Conservation (phyloP, 2,329 filamentous ascomycete species). For the Trichoderma sp. region DNA sequence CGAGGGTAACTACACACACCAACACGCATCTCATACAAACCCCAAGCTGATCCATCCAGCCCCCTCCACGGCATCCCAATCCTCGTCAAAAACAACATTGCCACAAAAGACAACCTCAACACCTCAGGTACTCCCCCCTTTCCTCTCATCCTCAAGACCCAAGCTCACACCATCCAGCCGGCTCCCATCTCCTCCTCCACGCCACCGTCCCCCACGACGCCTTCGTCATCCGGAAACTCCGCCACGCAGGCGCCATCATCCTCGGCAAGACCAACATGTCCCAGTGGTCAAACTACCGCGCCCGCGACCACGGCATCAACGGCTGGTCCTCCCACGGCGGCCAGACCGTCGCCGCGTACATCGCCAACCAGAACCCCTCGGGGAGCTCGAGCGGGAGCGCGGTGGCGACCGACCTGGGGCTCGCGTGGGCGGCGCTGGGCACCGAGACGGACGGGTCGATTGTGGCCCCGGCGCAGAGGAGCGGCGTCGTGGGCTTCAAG, state of each 20-base stretch:
- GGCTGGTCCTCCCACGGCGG: slow-evolving; percentile 68
- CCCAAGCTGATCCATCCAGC: slow-evolving; percentile 5
- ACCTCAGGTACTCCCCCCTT: slow-evolving; percentile 45
- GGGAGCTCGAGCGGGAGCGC: slow-evolving; percentile 64
- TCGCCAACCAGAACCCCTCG: slow-evolving; percentile 60
- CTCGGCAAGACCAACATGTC: slow-evolving; percentile 65
- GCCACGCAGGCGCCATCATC: slow-evolving; percentile 61
- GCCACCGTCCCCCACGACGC: slow-evolving; percentile 58
- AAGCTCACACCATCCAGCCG: slow-evolving; percentile 39
- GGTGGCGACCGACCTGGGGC: slow-evolving; percentile 60
- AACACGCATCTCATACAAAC: background rate
- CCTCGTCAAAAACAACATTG: slow-evolving; percentile 67
- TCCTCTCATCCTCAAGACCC: too few species aligned
- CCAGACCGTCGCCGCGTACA: slow-evolving; percentile 63
- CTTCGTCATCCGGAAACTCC: slow-evolving; percentile 60
- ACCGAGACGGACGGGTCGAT: slow-evolving; percentile 62
- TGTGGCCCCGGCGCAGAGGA: slow-evolving; percentile 53
- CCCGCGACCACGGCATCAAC: slow-evolving; percentile 57
- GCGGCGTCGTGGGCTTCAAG: slow-evolving; percentile 68
- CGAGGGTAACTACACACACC: slow-evolving; percentile 32
- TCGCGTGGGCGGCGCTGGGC: slow-evolving; percentile 61
- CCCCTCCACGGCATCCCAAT: slow-evolving; percentile 66
- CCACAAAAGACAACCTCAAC: slow-evolving; percentile 61
- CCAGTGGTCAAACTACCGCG: slow-evolving; percentile 64
- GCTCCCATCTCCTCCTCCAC: slow-evolving; percentile 60